Conservation (phyloP, 1,284 basidiomycete species). For the Malassezia japonica region DNA sequence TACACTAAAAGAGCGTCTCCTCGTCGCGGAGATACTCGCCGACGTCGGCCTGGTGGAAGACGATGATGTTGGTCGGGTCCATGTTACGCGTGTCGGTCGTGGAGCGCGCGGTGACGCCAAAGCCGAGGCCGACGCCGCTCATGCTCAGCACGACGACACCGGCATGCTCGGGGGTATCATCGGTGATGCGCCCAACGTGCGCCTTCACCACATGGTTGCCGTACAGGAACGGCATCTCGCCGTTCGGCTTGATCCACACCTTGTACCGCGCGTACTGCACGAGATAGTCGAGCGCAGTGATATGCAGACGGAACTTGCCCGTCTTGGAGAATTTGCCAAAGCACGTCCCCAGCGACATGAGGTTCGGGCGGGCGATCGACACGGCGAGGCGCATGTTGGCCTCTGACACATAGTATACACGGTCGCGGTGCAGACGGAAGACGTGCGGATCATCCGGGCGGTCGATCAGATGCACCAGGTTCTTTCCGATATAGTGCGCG, state of each 20-base stretch:
- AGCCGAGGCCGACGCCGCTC: slow-evolving; percentile 83
- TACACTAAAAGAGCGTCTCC: slow-evolving; percentile 33
- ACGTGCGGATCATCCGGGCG: slow-evolving; percentile 41
- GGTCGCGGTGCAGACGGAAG: slow-evolving; percentile 49
- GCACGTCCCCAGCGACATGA: slow-evolving; percentile 88
- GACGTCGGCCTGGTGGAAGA: slow-evolving; percentile 80
- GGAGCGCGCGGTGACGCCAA: slow-evolving; percentile 91
- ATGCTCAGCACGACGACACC: slow-evolving; percentile 95
- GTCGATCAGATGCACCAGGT: slow-evolving; percentile 60
- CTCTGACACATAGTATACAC: slow-evolving; percentile 44
- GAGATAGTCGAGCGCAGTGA: slow-evolving; percentile 83
- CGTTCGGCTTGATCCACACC: slow-evolving; percentile 98
- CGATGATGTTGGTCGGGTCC: slow-evolving; percentile 94
- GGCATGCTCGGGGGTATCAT: slow-evolving; percentile 97
- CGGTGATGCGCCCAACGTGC: slow-evolving; percentile 95
- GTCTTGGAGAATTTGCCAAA: slow-evolving; percentile 96
- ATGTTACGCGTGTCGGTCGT: slow-evolving; percentile 93
- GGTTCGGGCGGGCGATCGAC: slow-evolving; percentile 81
- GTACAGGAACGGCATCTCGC: slow-evolving; percentile 97
- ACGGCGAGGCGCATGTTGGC: slow-evolving; percentile 74
- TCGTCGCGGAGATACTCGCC: slow-evolving; percentile 47
- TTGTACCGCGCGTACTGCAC: slow-evolving; percentile 98
- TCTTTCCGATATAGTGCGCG: slow-evolving; percentile 83
- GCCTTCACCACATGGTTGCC: slow-evolving; percentile 98
- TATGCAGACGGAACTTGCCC: slow-evolving; percentile 94